Evolutionary conservation across 2,329 filamentous ascomycete genomes (phyloP).

Genomic region (Parastagonospora avenae): DNA sequence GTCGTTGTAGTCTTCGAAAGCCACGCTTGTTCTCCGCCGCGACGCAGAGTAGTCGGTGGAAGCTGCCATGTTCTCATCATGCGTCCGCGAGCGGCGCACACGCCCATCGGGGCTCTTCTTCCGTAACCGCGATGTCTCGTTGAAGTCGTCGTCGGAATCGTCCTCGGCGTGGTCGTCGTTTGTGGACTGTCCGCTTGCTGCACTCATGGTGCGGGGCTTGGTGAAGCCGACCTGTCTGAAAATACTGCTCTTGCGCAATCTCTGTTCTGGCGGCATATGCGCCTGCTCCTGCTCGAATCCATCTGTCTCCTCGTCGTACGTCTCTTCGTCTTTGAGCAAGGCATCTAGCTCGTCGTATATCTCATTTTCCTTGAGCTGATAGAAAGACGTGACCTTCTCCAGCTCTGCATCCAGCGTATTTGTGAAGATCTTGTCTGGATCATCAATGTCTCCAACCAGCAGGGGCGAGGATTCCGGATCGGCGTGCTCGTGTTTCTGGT

Average conservation of each 20-base stretch:
- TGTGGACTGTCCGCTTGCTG: constrained; percentile 49
- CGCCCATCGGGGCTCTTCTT: constrained; percentile 47
- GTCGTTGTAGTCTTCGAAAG: constrained; percentile 79
- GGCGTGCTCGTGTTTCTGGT: constrained; percentile 61
- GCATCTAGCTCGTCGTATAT: constrained; percentile 80
- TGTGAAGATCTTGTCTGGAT: constrained; percentile 81
- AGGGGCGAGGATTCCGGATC: constrained; percentile 88
- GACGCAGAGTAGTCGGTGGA: constrained; percentile 65
- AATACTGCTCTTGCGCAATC: constrained; percentile 56
- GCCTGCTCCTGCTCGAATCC: constrained; percentile 44
- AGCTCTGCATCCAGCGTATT: constrained; percentile 84
- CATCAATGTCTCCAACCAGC: constrained; percentile 65
- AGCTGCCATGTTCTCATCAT: constrained; percentile 61
- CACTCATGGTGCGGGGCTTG: constrained; percentile 52
- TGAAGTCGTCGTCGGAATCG: constrained; percentile 65
- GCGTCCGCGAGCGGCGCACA: constrained; percentile 23
- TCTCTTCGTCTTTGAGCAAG: constrained; percentile 74
- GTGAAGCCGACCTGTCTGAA: constrained; percentile 57
- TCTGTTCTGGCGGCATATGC: constrained; percentile 45
- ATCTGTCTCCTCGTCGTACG: constrained; percentile 64
- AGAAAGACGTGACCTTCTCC: constrained; percentile 93
- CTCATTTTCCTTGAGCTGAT: constrained; percentile 85
- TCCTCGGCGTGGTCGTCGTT: constrained; percentile 57
- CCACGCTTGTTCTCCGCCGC: constrained; percentile 66
- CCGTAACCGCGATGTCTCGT: constrained; percentile 51